These are phyloP conservation scores for Debaryomyces sp. DNA, from an alignment of 1,139 yeast species.

Conservation along the genomic window DNA sequence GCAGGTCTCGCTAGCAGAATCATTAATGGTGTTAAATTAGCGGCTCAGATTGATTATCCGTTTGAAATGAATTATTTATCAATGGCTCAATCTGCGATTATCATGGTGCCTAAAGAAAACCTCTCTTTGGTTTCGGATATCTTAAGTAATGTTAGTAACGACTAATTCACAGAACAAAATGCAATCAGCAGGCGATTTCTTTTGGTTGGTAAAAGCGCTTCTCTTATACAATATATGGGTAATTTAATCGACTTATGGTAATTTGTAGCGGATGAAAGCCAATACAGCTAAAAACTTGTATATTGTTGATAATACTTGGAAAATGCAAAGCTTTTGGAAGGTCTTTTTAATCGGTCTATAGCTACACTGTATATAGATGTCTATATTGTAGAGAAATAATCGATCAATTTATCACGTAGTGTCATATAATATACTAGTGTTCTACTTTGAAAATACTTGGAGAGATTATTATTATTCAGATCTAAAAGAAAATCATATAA, in stretches of 20 bases:
- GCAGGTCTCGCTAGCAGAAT: conserved; percentile 64
- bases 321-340: too few relatives aligned
- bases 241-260: too few relatives aligned
- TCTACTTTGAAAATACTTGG: background rate
- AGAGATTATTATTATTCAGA: background rate
- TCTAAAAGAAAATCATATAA: background rate
- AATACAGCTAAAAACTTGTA: background rate
- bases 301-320: background rate
- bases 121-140: conserved; percentile 29
- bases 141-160: conserved; percentile 12
- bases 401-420: too few relatives aligned
- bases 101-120: conserved; percentile 61
- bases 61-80: conserved; percentile 64
- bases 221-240: background rate
- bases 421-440: background rate
- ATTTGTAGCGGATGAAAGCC: too few relatives aligned
- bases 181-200: background rate
- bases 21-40: conserved; percentile 32
- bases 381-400: too few relatives aligned
- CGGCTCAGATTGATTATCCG: conserved; percentile 20
- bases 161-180: background rate
- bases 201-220: background rate
- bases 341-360: too few relatives aligned
- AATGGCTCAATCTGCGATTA: conserved; percentile 63
- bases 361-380: too few relatives aligned